Base-by-base conservation (phyloP, 2,329 filamentous ascomycete species). In the Penicillium sclerotiorum region DNA sequence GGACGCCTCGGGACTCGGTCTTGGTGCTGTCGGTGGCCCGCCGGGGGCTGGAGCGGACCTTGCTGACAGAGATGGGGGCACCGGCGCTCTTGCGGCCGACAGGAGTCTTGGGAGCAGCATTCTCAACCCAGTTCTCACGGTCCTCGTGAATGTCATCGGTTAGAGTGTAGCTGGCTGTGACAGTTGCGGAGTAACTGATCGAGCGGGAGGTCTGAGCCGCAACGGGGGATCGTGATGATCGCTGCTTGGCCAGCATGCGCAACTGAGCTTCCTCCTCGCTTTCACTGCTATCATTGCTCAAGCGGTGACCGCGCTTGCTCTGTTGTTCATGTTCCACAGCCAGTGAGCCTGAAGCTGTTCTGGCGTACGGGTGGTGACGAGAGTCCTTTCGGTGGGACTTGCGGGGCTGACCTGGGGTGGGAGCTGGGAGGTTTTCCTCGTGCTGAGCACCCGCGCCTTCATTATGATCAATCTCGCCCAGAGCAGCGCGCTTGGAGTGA, bases 401-500 rank as follows among this genome's bases (percentile, higher is more conserved):
- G 55, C 94, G 85, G 22, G 94, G 94, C 70, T 99, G 94, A 2
- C 94, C 94, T 0, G 94, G 94, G 4, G 94, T 99, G 3, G 94
- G 94, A 0, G 92, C 93, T 2, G 94, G 94, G 5, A 99, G 82
- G 62, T 95, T 95, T 67, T 96, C 92, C 57, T 96, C 91, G 17
- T 64, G 62, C 20, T 71, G 69, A 15, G 64, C 59, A 11, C 69
- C 73, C 37, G 70, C 66, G 49, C 76, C 76, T 59, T 85, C 83
- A 53, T 96, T 95, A 57, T 89, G 84, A 63, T 95, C 90, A 55
- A 99, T 89, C 72, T 99, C 94, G 46, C 93, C 92, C n/a, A 99
- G 83, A 3, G 94, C 92, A 25, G 90, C 85, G 50, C 94, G 84
- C 66, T 85, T 84, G 7, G 88, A 87, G 17, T 85, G 81, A 56